These are phyloP conservation scores for Setaria viridis DNA, from an alignment of 202 grass and related monocot genomes.

Conservation along the genomic window DNA sequence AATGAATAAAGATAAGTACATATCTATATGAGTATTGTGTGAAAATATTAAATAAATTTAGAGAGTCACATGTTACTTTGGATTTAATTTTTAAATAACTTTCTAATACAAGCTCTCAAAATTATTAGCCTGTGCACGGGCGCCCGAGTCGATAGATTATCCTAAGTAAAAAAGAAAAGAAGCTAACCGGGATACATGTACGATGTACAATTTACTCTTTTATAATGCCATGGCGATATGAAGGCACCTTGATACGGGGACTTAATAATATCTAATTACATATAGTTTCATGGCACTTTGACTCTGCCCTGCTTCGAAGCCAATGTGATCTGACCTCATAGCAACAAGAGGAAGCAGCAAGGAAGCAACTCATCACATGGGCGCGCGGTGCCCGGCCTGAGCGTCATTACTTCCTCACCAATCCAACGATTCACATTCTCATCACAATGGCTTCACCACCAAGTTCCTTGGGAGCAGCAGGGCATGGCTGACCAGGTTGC, in stretches of 20 bases:
- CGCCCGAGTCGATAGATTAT: no score
- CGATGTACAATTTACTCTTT: not conserved
- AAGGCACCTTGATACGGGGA: not conserved
- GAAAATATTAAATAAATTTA: no score
- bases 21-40: no score
- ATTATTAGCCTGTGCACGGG: no score
- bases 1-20: no score
- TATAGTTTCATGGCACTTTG: not conserved
- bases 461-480: constrained; percentile 44
- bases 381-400: not conserved
- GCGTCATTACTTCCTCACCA: constrained; percentile 11
- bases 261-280: not conserved
- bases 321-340: not conserved
- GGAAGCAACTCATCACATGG: not conserved
- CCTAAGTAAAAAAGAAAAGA: not conserved
- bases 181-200: not conserved
- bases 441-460: constrained; percentile 22
- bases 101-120: no score
- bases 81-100: no score
- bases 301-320: not conserved
- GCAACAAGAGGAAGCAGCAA: not conserved
- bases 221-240: not conserved
- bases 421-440: not conserved
- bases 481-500: not conserved
- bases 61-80: no score